A percentile compares a stretch with the other conserved stretches of the same genome.
phyloP scores from a whole-genome alignment of 305 asterid species.

The Fraxinus paxiana region DNA sequence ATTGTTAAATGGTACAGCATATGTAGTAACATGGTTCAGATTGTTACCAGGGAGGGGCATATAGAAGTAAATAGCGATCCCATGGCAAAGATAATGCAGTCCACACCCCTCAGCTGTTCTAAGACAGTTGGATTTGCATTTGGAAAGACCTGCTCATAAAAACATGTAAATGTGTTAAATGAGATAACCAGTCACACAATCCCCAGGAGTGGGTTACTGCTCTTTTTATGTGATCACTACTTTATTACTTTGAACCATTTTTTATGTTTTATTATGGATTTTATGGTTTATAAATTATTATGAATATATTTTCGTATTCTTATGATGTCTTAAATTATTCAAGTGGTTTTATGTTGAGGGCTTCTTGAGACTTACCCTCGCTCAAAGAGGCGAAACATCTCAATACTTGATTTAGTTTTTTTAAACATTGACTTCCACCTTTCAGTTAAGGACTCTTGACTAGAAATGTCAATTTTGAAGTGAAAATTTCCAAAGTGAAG shows the following conservation, averaged over 20 bases:
- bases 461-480: neutral
- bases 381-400: neutral
- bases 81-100: conserved; percentile 87
- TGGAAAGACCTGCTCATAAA: conserved; percentile 75
- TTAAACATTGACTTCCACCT: neutral
- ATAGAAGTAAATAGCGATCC: conserved; percentile 92
- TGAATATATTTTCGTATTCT: neutral
- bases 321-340: neutral
- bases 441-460: neutral
- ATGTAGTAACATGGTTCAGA: neutral
- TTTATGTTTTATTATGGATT: neutral
- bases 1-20: neutral
- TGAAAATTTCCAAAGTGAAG: neutral
- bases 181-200: neutral
- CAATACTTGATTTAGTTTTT: neutral
- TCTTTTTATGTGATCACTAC: neutral
- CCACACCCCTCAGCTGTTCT: conserved; percentile 66
- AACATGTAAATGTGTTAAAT: neutral
- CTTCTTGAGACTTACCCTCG: neutral
- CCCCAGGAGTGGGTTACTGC: neutral
- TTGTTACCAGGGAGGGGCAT: conserved; percentile 88
- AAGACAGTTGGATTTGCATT: conserved; percentile 64
- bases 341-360: neutral
- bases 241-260: neutral
- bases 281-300: neutral